Evolutionary conservation across 331 rosid species (phyloP).

Genomic region (Erythrophleum ivorense): DNA sequence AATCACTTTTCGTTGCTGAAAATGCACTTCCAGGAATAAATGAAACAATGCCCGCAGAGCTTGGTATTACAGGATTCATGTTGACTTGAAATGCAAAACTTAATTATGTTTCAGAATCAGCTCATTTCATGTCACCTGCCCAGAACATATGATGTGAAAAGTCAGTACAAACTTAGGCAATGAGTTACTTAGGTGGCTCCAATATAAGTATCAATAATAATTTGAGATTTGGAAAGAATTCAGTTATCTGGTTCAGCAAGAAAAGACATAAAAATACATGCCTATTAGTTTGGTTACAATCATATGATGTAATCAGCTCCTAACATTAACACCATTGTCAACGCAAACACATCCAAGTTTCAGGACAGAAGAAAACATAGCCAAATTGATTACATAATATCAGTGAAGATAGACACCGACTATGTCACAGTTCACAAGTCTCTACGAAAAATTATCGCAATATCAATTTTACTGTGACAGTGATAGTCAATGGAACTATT

Average conservation of each 20-base stretch:
- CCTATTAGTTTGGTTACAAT: constrained; percentile 14
- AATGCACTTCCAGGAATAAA: constrained; percentile 70
- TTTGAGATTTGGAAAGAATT: not conserved
- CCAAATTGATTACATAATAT: constrained; percentile 9
- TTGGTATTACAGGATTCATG: constrained; percentile 73
- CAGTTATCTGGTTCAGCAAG: constrained; percentile 26
- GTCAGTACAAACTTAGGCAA: constrained; percentile 15
- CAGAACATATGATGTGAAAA: constrained; percentile 37
- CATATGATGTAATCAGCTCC: constrained; percentile 16
- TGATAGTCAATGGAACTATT: constrained; percentile 15
- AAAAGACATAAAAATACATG: constrained; percentile 29
- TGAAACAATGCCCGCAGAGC: constrained; percentile 70
- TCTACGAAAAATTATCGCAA: constrained; percentile 12
- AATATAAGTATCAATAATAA: not conserved
- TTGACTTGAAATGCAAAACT: constrained; percentile 46
- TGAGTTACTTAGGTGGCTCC: constrained; percentile 22
- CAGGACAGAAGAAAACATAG: constrained; percentile 10
- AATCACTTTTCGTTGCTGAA: constrained; percentile 57
- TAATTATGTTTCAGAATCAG: constrained; percentile 39
- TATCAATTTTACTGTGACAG: constrained; percentile 11
- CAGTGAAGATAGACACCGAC: constrained; percentile 3
- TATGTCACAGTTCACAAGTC: constrained; percentile 26
- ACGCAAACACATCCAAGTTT: constrained; percentile 13
- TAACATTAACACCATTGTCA: constrained; percentile 20
- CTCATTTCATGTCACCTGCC: constrained; percentile 63